Conservation (phyloP, 2,329 filamentous ascomycete genomes). For the Trematosphaeria pertusa region DNA sequence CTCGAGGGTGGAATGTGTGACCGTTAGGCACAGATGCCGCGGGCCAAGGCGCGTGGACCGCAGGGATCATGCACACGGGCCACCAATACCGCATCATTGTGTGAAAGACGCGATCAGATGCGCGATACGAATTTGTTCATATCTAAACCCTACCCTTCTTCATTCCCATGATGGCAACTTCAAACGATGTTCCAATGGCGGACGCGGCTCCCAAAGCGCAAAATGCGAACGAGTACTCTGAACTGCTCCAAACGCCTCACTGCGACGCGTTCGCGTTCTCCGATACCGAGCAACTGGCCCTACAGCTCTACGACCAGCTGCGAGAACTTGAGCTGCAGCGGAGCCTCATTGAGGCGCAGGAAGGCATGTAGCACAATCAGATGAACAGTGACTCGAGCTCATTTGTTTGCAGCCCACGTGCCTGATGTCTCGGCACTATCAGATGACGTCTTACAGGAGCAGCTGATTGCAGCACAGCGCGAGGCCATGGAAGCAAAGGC, state of each 20-base stretch:
- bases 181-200: conserved; percentile 29
- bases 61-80: conserved; percentile 40
- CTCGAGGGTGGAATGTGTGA: conserved; percentile 21
- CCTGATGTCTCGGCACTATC: conserved; percentile 49
- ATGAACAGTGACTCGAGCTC: conserved; percentile 14
- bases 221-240: conserved; percentile 28
- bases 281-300: conserved; percentile 68
- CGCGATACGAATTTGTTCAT: conserved; percentile 4
- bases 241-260: conserved; percentile 53
- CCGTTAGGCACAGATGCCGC: conserved; percentile 27
- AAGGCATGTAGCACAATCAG: conserved; percentile 4
- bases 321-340: conserved; percentile 76
- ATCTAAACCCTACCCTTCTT: conserved; percentile 1
- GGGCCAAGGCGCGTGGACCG: conserved; percentile 29
- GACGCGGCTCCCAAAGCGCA: conserved; percentile 20
- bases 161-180: conserved; percentile 31
- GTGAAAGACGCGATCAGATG: conserved; percentile 19
- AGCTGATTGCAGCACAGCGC: conserved; percentile 63
- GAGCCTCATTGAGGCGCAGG: conserved; percentile 64
- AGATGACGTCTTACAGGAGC: conserved; percentile 60
- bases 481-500: conserved; percentile 75
- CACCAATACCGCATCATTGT: conserved; percentile 24
- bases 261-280: conserved; percentile 65
- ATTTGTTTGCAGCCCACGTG: conserved; percentile 31
- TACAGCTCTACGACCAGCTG: conserved; percentile 74